Evolutionary conservation across 495 filamentous ascomycete species (phyloP).

Genomic region (Penicillium maclennaniae): DNA sequence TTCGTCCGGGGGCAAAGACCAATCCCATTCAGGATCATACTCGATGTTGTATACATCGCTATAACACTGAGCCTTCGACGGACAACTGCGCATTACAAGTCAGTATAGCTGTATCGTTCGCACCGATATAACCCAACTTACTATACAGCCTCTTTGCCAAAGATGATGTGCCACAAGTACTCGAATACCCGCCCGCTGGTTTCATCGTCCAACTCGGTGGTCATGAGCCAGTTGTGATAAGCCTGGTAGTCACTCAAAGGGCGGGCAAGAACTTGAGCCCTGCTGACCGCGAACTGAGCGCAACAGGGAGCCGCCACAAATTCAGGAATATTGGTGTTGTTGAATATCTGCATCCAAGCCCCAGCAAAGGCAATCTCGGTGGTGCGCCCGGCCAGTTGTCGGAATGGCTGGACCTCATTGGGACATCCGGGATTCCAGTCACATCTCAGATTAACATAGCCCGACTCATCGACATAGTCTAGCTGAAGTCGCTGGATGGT

Average conservation of each 20-base stretch:
- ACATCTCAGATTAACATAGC: constrained; percentile 51
- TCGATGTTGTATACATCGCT: constrained; percentile 30
- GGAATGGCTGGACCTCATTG: constrained; percentile 37
- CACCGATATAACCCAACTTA: constrained; percentile 14
- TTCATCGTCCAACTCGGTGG: constrained; percentile 54
- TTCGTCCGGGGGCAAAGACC: not conserved
- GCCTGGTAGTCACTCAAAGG: constrained; percentile 50
- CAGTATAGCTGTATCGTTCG: constrained; percentile 6
- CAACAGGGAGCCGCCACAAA: constrained; percentile 56
- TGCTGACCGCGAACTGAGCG: constrained; percentile 65
- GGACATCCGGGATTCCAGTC: constrained; percentile 44
- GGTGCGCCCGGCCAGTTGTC: constrained; percentile 16
- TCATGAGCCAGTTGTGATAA: constrained; percentile 57
- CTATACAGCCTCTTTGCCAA: constrained; percentile 40
- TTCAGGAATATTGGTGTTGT: constrained; percentile 40
- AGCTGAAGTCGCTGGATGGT: constrained; percentile 35
- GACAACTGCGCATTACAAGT: constrained; percentile 25
- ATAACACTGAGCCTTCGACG: constrained; percentile 28
- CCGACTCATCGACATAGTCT: constrained; percentile 38
- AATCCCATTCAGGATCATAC: constrained; percentile 1
- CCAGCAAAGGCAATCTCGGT: constrained; percentile 27
- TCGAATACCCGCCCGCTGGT: constrained; percentile 64
- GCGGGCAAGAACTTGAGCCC: constrained; percentile 46
- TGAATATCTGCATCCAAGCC: constrained; percentile 46
- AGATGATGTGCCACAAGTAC: constrained; percentile 70